Conservation (phyloP, 768 basidiomycete species). For the Suillus lakei region DNA sequence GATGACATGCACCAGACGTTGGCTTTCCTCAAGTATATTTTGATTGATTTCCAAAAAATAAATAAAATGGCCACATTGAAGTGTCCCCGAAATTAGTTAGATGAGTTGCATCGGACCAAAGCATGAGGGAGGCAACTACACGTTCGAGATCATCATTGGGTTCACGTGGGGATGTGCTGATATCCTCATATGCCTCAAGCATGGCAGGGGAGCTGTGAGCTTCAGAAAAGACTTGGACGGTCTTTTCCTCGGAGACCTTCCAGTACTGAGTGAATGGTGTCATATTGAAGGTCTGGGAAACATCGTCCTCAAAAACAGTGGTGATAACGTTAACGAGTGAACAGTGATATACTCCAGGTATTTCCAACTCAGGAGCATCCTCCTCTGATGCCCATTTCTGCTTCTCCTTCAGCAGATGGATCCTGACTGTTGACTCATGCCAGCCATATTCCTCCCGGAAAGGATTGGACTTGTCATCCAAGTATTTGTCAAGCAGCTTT, state of each 20-base stretch:
- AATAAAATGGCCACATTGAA: slow-evolving; percentile 26
- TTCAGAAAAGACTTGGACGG: slow-evolving; percentile 1
- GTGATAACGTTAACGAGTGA: slow-evolving; percentile 9
- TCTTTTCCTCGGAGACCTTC: background rate
- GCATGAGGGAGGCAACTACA: slow-evolving; percentile 19
- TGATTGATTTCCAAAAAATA: slow-evolving; percentile 20
- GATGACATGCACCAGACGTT: background rate
- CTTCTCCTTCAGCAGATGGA: slow-evolving; percentile 14
- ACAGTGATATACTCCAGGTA: slow-evolving; percentile 11
- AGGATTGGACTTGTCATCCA: slow-evolving; percentile 4
- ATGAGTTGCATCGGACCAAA: slow-evolving; percentile 32
- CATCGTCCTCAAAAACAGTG: background rate
- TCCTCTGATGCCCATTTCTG: background rate
- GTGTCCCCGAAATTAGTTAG: slow-evolving; percentile 21
- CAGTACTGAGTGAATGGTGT: slow-evolving; percentile 11
- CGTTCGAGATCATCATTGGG: slow-evolving; percentile 11
- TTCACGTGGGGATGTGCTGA: slow-evolving; percentile 10
- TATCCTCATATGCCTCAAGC: background rate
- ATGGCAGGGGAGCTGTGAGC: background rate
- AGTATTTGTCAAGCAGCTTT: slow-evolving; percentile 6
- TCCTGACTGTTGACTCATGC: slow-evolving; percentile 6
- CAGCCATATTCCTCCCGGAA: slow-evolving; percentile 12
- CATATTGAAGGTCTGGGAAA: slow-evolving; percentile 6
- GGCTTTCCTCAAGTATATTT: background rate
- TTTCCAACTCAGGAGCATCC: slow-evolving; percentile 3